A percentile compares a stretch with the other conserved stretches of the same genome.
These are phyloP conservation scores for Tetrapisispora taiwanensis DNA, from an alignment of 805 yeast genomes.

Conservation along the genomic window DNA sequence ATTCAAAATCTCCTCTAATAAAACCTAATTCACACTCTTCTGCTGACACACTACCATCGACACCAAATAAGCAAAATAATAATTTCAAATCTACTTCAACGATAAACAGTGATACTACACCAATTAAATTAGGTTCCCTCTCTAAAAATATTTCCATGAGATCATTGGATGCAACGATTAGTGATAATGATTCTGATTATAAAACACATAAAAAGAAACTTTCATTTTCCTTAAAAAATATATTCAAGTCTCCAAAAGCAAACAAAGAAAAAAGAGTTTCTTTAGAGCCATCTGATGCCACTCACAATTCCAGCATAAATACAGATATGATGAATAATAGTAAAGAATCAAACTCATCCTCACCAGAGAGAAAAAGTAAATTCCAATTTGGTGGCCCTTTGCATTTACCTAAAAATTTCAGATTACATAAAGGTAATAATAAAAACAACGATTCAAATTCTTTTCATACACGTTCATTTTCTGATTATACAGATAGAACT, in stretches of 20 bases:
- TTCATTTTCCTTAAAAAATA: constrained; percentile 23
- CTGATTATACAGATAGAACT: background rate
- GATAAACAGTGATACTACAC: background rate
- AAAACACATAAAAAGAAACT: constrained; percentile 22
- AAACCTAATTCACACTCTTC: constrained; percentile 19
- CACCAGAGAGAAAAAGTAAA: background rate
- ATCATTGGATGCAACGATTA: background rate
- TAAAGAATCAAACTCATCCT: background rate
- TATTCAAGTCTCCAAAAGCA: constrained; percentile 25
- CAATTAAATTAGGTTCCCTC: background rate
- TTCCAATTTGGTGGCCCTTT: background rate
- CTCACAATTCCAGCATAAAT: too few relatives aligned
- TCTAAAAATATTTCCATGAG: background rate
- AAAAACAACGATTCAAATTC: background rate
- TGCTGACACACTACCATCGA: constrained; percentile 12
- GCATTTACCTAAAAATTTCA: constrained; percentile 1
- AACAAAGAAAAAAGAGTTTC: background rate
- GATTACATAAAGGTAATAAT: background rate
- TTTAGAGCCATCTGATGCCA: background rate
- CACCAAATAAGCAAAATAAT: background rate
- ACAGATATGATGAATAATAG: too few relatives aligned
- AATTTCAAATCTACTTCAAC: background rate
- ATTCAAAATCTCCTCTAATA: constrained; percentile 4
- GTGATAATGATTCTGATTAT: background rate
- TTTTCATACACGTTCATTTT: background rate